Evolutionary conservation across 768 basidiomycete genomes (phyloP).

Genomic region (Galerina marginata): DNA sequence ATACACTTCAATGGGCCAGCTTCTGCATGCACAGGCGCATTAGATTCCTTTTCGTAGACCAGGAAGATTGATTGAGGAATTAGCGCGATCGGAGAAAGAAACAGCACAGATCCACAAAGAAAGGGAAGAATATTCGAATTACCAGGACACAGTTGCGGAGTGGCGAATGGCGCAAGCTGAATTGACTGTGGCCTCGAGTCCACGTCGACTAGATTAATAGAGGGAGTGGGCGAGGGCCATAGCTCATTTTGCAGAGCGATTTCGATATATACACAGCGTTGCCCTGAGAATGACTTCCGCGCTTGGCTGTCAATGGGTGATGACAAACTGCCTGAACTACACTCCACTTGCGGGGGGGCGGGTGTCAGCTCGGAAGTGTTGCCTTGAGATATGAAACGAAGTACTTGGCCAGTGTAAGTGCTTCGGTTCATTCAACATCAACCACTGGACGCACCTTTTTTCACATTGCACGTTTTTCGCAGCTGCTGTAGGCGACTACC

Average conservation of each 20-base stretch:
- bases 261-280: constrained; percentile 25
- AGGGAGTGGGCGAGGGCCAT: constrained; percentile 24
- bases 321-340: constrained; percentile 18
- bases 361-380: constrained; percentile 19
- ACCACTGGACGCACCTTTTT: constrained; percentile 30
- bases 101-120: constrained; percentile 41
- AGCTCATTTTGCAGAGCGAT: constrained; percentile 24
- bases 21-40: constrained; percentile 49
- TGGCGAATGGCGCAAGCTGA: constrained; percentile 24
- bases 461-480: constrained; percentile 66
- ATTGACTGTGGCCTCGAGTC: constrained; percentile 24
- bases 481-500: constrained; percentile 81
- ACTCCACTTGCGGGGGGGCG: constrained; percentile 21
- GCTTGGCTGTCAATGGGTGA: constrained; percentile 19
- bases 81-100: constrained; percentile 52
- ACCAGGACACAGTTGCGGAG: background rate
- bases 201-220: constrained; percentile 23
- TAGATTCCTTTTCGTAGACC: constrained; percentile 45
- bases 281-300: background rate
- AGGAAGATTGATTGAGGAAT: constrained; percentile 48
- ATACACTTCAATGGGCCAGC: constrained; percentile 31
- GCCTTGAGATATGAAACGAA: constrained; percentile 35
- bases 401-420: constrained; percentile 23
- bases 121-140: constrained; percentile 14
- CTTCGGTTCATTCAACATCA: background rate